Base-by-base conservation (phyloP, 768 basidiomycete species). In the Leccinum disarticulatum region DNA sequence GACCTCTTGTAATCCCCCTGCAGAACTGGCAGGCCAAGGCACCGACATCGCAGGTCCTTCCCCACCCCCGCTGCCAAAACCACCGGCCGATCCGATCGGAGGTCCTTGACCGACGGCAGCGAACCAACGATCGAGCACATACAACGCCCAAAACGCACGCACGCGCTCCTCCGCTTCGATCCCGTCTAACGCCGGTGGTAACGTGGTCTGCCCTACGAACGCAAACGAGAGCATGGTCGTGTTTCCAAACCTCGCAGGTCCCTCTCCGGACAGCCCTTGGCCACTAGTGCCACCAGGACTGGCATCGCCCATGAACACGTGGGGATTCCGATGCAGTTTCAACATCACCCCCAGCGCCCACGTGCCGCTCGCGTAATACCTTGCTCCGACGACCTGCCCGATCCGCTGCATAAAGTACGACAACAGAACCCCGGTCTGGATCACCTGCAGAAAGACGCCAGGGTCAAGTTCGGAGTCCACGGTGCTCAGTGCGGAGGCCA, bases 361-460 rank as follows among this genome's bases (percentile, higher is more conserved):
- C 54, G 84, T 76, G 11, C 80, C 74, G 51, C 80, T 80, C 25
- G 81, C 76, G 60, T 81, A 83, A 58, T 80, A 80, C 66, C 83
- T 84, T 7, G 87, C 89, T 61, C 87, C 85, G 2, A 88, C 75
- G 36, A 82, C 71, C 33, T 82, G 77, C 56, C 85, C 86, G 19
- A 75, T 80, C 52, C 83, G 81, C 66, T 86, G 82, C 66, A 90
- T 83, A 68, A 86, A 89, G 64, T 83, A 81, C 1, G 84, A 76
- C 28, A 91, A 76, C n/a, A 91, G 77, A 4, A 90, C 74, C 60
- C 88, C 81, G 0, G 84, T 79, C 60, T 88, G 87, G 9, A 87
- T 66, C 15, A 84, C 80, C 54, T 85, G 80, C 17, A 87, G 65
- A 33, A 84, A 74, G 65, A 58, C 75, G 68, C 60, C 75, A 61